Evolutionary conservation across 345 rosid species (phyloP), one percentile per base, ranked within the genome.

Genomic region (Erucastrum elatum): DNA sequence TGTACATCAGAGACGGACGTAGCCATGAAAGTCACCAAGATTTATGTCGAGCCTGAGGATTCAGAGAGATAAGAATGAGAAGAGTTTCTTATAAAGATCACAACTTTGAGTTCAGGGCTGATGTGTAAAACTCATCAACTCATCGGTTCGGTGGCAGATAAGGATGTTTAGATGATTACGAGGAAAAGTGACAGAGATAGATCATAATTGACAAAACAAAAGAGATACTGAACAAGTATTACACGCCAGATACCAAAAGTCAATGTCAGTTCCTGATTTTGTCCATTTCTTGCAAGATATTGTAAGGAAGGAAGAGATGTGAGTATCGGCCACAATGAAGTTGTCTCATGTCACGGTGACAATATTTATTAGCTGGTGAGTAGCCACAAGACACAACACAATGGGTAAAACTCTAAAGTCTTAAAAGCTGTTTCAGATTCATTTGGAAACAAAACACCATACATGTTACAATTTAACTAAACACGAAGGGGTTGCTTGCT

Each of bases 11-110:
- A 82, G 59, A 49, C 27, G 35, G 63, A 6, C 12, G 85, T 12
- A 77, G 84, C 91, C 95, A 90, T 90, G 39, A 46, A 71, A 39
- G 68, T 31, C 61, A 53, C 75, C 11, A 75, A 53, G 64, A 49
- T 12, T 26, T n/a, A 73, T 61, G 55, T 9, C 53, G 0, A 67
- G 63, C 74, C 77, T 66, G 68, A 44, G 33, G 34, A 72, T 33
- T 46, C 12, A 51, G 12, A 29, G 30, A 1, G 31, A 29, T 59
- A 64, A 44, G 44, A 46, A 72, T 26, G 12, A 8, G 27, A 2
- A 56, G 33, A 17, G 34, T 25, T n/a, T 10, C 49, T 16, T 16
- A 64, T 64, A 64, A 64, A 65, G 66, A 74, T 79, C 9, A 79
- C 44, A 60, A 58, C 59, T 73, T 73, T 60, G 64, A 2, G 51